A percentile compares a stretch with the other conserved stretches of the same genome.
phyloP scores from a whole-genome alignment of 2,329 filamentous ascomycete species.

The Chalara sp. region DNA sequence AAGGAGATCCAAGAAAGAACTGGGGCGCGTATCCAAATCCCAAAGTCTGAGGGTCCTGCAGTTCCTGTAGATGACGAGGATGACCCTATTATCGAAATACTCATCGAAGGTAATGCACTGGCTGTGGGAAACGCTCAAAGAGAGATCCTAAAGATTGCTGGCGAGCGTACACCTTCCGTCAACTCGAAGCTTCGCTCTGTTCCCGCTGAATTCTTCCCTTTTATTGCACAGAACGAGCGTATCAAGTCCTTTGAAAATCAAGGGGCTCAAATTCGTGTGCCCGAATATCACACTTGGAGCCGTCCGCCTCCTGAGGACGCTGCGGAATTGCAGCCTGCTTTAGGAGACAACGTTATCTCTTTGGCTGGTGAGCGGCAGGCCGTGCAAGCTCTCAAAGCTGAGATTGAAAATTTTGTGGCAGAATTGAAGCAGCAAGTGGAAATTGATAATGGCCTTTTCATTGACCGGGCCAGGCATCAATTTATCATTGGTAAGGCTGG shows the following conservation, averaged over 20 bases:
- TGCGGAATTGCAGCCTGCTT: conserved; percentile 58
- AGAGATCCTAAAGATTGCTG: conserved; percentile 80
- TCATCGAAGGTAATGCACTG: conserved; percentile 85
- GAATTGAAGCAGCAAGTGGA: conserved; percentile 71
- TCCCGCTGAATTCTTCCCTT: conserved; percentile 89
- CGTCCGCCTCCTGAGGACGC: conserved; percentile 60
- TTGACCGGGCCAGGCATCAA: conserved; percentile 83
- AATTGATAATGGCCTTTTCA: conserved; percentile 64
- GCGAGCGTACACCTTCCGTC: conserved; percentile 76
- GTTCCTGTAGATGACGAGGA: conserved; percentile 60
- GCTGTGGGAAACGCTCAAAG: conserved; percentile 78
- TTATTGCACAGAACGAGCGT: conserved; percentile 72
- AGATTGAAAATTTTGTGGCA: conserved; percentile 72
- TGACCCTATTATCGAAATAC: conserved; percentile 76
- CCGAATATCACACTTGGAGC: conserved; percentile 70
- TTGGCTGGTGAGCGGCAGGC: conserved; percentile 80
- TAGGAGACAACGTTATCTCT: conserved; percentile 70
- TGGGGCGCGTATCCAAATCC: conserved; percentile 84
- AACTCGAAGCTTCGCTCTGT: conserved; percentile 77
- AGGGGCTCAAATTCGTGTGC: conserved; percentile 76
- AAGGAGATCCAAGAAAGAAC: conserved; percentile 85
- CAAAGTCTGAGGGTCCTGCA: conserved; percentile 63
- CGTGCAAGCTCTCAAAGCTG: conserved; percentile 70
- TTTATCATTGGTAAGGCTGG: conserved; percentile 88
- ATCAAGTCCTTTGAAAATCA: conserved; percentile 65